Percentiles rank a stretch among this genome's conserved stretches.
Conservation (phyloP, 306 rosid genomes). For the Delonix regia region DNA sequence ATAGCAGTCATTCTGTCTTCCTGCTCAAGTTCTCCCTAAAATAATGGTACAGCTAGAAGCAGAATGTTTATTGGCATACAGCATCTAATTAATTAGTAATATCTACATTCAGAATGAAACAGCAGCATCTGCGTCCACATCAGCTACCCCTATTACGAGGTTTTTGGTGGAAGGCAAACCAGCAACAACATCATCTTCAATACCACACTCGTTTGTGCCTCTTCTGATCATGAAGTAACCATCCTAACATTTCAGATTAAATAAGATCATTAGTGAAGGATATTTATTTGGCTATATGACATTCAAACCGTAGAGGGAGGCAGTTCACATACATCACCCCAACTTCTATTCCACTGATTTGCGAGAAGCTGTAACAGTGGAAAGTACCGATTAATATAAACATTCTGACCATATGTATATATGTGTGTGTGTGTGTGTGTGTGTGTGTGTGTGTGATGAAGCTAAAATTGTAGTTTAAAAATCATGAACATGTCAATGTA, state of each 20-base stretch:
- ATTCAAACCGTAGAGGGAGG: slow-evolving; percentile 35
- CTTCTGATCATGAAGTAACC: slow-evolving; percentile 92
- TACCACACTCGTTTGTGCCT: slow-evolving; percentile 93
- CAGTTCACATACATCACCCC: slow-evolving; percentile 87
- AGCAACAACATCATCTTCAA: slow-evolving; percentile 79
- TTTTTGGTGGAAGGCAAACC: slow-evolving; percentile 86
- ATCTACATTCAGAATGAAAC: slow-evolving; percentile 50
- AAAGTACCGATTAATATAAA: slow-evolving; percentile 35
- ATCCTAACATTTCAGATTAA: slow-evolving; percentile 60
- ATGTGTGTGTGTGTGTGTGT: no score
- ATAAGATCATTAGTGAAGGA: slow-evolving; percentile 14
- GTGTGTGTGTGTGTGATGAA: no score
- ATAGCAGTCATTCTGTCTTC: neutral
- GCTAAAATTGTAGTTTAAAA: slow-evolving; percentile 1
- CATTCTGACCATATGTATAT: slow-evolving; percentile 2
- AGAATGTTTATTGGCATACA: slow-evolving; percentile 27
- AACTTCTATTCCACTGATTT: slow-evolving; percentile 92
- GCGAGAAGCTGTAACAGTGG: slow-evolving; percentile 77
- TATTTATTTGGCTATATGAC: neutral
- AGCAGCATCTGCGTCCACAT: slow-evolving; percentile 41
- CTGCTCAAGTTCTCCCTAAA: neutral
- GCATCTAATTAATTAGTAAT: slow-evolving; percentile 10
- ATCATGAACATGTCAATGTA: slow-evolving; percentile 40
- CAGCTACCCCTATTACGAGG: slow-evolving; percentile 50
- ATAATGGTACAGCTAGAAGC: slow-evolving; percentile 7